phyloP scores from a whole-genome alignment of 2,329 filamentous ascomycete species.

The Aureobasidium subglaciale region DNA sequence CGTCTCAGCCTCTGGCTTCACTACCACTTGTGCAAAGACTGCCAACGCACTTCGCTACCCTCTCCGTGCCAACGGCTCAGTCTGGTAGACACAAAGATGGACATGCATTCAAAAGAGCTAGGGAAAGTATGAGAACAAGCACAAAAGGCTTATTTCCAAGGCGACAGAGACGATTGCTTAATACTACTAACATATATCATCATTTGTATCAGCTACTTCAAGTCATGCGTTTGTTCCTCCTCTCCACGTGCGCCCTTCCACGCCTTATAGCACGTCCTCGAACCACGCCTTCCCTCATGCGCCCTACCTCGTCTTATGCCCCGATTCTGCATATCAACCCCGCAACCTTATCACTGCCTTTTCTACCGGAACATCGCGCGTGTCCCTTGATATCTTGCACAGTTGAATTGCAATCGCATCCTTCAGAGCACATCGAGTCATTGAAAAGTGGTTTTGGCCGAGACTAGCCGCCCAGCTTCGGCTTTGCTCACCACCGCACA shows the following conservation, averaged over 20 bases:
- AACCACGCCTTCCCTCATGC: not conserved
- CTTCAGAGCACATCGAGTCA: not conserved
- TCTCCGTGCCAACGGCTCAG: conserved; percentile 41
- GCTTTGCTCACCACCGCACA: not conserved
- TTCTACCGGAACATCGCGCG: too few species aligned
- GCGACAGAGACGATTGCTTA: too few species aligned
- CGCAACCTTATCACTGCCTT: not conserved
- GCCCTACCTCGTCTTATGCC: not conserved
- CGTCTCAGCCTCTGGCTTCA: conserved; percentile 41
- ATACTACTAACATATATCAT: too few species aligned
- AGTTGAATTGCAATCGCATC: not conserved
- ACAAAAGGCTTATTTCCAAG: too few species aligned
- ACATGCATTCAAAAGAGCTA: not conserved
- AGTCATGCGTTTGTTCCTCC: not conserved
- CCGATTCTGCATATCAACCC: not conserved
- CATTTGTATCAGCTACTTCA: not conserved
- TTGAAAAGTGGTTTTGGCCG: not conserved
- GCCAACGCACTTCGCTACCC: conserved; percentile 50
- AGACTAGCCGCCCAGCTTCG: not conserved
- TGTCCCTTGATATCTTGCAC: conserved; percentile 5
- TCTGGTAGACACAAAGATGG: conserved; percentile 16
- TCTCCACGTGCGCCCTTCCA: not conserved
- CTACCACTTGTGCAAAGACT: conserved; percentile 50
- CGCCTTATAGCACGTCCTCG: not conserved
- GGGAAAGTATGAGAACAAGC: too few species aligned